Evolutionary conservation across 2,329 filamentous ascomycete genomes (phyloP), one percentile per base, ranked within the genome.

Genomic region (Pyrenochaeta sp.): DNA sequence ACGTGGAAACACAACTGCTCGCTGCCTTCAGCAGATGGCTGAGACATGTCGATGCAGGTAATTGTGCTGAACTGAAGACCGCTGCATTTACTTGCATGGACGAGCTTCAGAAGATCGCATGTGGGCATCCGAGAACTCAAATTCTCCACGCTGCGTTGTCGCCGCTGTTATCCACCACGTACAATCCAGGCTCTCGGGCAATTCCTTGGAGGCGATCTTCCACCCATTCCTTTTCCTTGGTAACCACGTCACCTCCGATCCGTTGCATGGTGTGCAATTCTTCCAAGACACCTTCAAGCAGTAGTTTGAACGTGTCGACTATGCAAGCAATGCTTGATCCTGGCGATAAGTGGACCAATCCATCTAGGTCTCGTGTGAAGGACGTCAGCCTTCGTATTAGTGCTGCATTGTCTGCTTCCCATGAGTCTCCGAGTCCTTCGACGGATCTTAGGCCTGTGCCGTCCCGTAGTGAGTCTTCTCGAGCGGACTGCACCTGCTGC

Each of bases 141-240:
- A 45, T 45, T n/a, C 62, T 58, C 66, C 66, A 69, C 8, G 61
- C 55, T 13, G 58, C 53, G 10, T 22, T 35, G 19, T 53, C 51
- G 23, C 48, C 35, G 17, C 44, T 36, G 35, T 17, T 41, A 18
- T 55, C 58, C 5, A 52, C 32, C 19, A 45, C 22, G 7, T 54
- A 49, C 7, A 40, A 34, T 24, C 51, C 55, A 40, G 60, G 48
- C 26, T 58, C 58, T 17, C 48, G 49, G 7, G 65, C 65, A 21
- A 70, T 68, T 7, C 39, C 48, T 24, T 54, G 46, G 22, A 71
- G 53, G 9, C 61, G 53, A n/a, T 44, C 50, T 44, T 73, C 69
- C 6, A 74, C 60, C 65, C 68, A 72, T 17, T 55, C 47, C 45
- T 62, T 63, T 45, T 73, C 72, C 24, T 44, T 55, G n/a, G 41